Evolutionary conservation across 2,329 filamentous ascomycete species (phyloP).

Genomic region (Juglanconis sp.): DNA sequence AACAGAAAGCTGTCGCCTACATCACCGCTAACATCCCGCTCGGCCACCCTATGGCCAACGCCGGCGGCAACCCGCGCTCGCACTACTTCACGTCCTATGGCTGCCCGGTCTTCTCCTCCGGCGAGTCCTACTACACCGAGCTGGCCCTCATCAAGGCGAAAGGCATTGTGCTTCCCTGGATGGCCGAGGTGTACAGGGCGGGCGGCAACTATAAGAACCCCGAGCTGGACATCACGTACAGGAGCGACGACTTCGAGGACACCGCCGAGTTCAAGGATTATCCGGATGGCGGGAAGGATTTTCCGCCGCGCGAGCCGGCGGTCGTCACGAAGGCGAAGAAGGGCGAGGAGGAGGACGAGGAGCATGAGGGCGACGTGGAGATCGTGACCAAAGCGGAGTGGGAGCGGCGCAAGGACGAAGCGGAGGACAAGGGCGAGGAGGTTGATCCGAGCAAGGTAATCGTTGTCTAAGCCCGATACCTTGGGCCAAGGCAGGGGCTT

Average conservation of each 20-base stretch:
- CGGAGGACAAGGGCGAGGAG: conserved; percentile 21
- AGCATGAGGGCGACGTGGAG: conserved; percentile 15
- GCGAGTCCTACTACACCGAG: conserved; percentile 58
- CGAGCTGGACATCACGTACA: conserved; percentile 28
- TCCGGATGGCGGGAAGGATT: neutral
- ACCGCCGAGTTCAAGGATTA: neutral
- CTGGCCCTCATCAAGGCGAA: conserved; percentile 57
- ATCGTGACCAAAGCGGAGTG: conserved; percentile 23
- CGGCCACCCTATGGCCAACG: conserved; percentile 51
- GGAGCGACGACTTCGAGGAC: conserved; percentile 28
- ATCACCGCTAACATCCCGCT: conserved; percentile 48
- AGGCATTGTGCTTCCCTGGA: conserved; percentile 55
- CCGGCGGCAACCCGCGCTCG: conserved; percentile 43
- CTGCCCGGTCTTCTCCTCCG: conserved; percentile 68
- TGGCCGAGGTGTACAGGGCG: conserved; percentile 51
- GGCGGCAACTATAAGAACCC: conserved; percentile 38
- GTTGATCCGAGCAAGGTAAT: neutral
- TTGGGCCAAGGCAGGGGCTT: too few species aligned
- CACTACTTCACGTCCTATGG: conserved; percentile 45
- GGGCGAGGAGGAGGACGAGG: neutral
- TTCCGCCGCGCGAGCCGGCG: neutral
- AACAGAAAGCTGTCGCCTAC: conserved; percentile 60
- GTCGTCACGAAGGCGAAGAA: neutral
- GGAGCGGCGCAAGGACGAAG: conserved; percentile 27
- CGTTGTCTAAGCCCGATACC: neutral